A percentile compares a stretch with the other conserved stretches of the same genome.
Evolutionary conservation across 306 rosid genomes (phyloP).

Genomic region (Hippophae rhamnoides): DNA sequence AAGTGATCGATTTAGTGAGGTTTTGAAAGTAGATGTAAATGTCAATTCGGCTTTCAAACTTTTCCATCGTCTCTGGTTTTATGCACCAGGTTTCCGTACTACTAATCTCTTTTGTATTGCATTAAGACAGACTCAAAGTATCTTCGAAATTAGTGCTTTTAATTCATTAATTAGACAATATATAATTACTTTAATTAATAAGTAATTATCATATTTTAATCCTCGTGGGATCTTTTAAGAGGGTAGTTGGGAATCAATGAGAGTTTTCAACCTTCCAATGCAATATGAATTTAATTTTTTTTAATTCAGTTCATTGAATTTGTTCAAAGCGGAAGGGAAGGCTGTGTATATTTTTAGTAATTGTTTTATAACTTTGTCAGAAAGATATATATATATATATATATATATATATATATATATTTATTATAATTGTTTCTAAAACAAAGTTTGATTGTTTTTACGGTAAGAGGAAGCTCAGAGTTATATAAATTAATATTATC

Average conservation of each 20-base stretch:
- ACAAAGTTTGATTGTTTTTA: no score
- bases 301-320: slow-evolving; percentile 24
- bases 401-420: no score
- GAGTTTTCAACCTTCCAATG: slow-evolving; percentile 21
- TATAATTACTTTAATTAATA: no score
- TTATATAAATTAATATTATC: no score
- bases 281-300: slow-evolving; percentile 17
- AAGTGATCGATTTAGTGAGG: no score
- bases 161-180: no score
- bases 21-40: slow-evolving; percentile 16
- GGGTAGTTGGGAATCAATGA: slow-evolving; percentile 38
- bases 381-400: no score
- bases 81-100: not conserved
- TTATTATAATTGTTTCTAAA: no score
- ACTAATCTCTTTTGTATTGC: not conserved
- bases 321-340: slow-evolving; percentile 22
- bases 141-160: not conserved
- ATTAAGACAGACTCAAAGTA: not conserved
- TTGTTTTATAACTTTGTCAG: no score
- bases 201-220: no score
- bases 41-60: slow-evolving; percentile 22
- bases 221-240: slow-evolving; percentile 6
- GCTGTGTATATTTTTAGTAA: slow-evolving; percentile 6
- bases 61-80: slow-evolving; percentile 4
- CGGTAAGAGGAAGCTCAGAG: no score